phyloP scores from a whole-genome alignment of 345 rosid genomes.

The Noccaea bulbosa region DNA sequence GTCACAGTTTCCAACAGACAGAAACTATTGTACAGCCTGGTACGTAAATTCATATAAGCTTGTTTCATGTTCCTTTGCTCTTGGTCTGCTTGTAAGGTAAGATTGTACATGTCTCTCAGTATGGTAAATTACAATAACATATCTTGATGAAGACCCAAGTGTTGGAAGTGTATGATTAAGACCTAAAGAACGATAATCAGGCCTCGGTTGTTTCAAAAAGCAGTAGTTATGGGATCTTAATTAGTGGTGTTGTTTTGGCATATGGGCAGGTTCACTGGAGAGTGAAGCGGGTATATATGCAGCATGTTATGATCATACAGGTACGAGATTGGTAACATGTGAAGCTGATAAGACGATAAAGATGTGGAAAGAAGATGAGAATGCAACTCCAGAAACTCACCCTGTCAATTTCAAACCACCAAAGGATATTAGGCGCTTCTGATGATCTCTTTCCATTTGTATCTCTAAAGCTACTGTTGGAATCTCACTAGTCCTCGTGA shows the following conservation, averaged over 20 bases:
- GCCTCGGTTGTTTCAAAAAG: neutral
- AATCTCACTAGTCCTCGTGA: conserved; percentile 14
- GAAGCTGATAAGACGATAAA: conserved; percentile 98
- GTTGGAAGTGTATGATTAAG: conserved; percentile 20
- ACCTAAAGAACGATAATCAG: neutral
- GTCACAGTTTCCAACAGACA: conserved; percentile 93
- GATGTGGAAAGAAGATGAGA: conserved; percentile 99
- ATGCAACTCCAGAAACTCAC: conserved; percentile 89
- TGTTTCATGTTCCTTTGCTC: conserved; percentile 15
- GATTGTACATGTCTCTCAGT: conserved; percentile 20
- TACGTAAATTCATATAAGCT: conserved; percentile 29
- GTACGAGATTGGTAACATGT: conserved; percentile 80
- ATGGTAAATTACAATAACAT: neutral
- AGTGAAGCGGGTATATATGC: conserved; percentile 99
- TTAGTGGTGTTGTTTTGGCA: neutral
- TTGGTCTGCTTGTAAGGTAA: neutral
- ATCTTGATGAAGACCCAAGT: conserved; percentile 11
- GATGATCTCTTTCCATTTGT: conserved; percentile 11
- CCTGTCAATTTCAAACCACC: conserved; percentile 98
- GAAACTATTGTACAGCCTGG: conserved; percentile 95
- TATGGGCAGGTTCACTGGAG: conserved; percentile 83
- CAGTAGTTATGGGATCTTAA: neutral
- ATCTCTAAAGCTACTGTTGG: conserved; percentile 3
- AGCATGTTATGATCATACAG: conserved; percentile 72
- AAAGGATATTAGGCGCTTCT: conserved; percentile 93